Evolutionary conservation across 2,329 filamentous ascomycete genomes (phyloP), one percentile per base, ranked within the genome.

Genomic region (Fusarium kyushuense): DNA sequence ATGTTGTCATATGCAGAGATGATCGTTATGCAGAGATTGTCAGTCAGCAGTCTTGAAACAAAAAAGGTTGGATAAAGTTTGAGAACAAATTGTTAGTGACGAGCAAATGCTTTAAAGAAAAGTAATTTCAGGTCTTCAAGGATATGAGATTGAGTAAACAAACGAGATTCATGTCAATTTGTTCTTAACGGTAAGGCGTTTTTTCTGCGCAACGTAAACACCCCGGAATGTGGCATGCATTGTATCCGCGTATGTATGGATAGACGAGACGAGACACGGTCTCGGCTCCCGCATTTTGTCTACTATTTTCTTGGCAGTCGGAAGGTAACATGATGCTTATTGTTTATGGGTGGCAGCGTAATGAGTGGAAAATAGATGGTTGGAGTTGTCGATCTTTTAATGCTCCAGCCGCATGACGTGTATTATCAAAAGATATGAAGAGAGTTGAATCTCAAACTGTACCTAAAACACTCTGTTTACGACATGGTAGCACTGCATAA

Each of bases 111-210:
- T 35, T 21, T 40, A 2, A n/a, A 29, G 19, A 11, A 7, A 12
- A 32, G 16, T 27, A 49, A 38, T 38, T 49, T 49, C 17, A 16
- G 38, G 12, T 14, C 13, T 45, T 53, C 30, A 46, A 35, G 58
- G 58, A 23, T 42, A 7, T 45, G 21, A 41, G 25, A 55, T 62
- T 41, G 45, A n/a, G 38, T 47, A 33, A 35, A 48, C 30, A 52
- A 63, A 54, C 65, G 57, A 58, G 48, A 69, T 63, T 41, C 43
- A 69, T 53, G 51, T 41, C 41, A 69, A 66, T 66, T 69, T 58
- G 56, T 45, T 48, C 32, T 29, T 29, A 46, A 54, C 19, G 49
- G 46, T 45, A 43, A 69, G 61, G 62, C 56, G 46, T 43, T 47
- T 42, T 51, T 27, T 12, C 17, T 2, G 2, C 13, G 14, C 32